Base-by-base conservation (phyloP, 106 monocot genomes). In the Narthecium ossifragum region DNA sequence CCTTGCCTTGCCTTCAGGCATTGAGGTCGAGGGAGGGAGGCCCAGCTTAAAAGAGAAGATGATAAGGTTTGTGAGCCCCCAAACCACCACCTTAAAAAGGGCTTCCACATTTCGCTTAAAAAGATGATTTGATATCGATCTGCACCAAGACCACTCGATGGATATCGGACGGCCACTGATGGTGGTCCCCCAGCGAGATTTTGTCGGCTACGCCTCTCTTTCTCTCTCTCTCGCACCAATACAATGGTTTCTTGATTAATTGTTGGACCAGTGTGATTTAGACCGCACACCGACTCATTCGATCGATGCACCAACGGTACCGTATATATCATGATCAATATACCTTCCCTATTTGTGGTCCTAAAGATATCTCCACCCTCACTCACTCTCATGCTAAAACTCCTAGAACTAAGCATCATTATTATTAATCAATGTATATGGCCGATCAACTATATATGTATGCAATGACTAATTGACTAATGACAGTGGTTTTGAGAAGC, bases 21-120 rank as follows among this genome's bases (percentile, higher is more conserved):
- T 13, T 4, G 18, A 43, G 43, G 43, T 9, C 4, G 18, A 43
- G 43, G 18, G 11, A 13, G 18, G 7, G 30, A 70, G 70, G 60
- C 53, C 71, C 60, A 71, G 70, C 70, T 61, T 66, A 77, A 77
- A 77, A 71, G 65, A 54, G 60, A 50, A 64, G 61, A 61, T 37
- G 43, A 46, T 56, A 76, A 58, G 68, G 62, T 67, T 68, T 43
- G 68, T 62, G 68, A 62, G 54, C 39, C 53, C n/a, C 55, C 68
- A 75, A 49, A 52, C 61, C 67, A 62, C 36, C 60, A 61, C 62
- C 68, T 47, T 69, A 40, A 59, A n/a, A 26, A 51, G 41, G 39
- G 57, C 46, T 13, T 63, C 55, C 58, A 23, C 58, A 25, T 46
- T 55, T 21, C 31, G 60, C 18, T 43, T 43, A 43, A 15, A 24